Evolutionary conservation across 306 rosid species (phyloP).

Genomic region (Ziziphus jujuba): DNA sequence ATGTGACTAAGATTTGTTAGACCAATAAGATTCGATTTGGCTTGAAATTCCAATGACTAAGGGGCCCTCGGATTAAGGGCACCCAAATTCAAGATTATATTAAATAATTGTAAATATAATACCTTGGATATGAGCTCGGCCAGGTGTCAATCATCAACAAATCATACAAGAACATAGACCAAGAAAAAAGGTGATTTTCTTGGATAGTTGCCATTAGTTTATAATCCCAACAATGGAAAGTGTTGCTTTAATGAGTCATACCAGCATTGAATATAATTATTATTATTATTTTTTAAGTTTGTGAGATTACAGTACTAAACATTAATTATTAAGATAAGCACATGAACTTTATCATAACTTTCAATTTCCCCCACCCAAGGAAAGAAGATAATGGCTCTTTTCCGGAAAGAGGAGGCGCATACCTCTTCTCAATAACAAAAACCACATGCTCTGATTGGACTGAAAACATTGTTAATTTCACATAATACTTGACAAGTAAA

Average conservation of each 20-base stretch:
- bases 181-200: conserved; percentile 24
- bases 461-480: not conserved
- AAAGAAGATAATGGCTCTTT: conserved; percentile 20
- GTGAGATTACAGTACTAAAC: conserved; percentile 18
- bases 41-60: conserved; percentile 5
- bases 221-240: conserved; percentile 34
- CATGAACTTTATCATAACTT: conserved; percentile 42
- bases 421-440: conserved; percentile 10
- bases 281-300: conserved; percentile 25
- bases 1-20: conserved; percentile 43
- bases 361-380: conserved; percentile 4
- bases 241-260: conserved; percentile 35
- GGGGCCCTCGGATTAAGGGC: conserved; percentile 36
- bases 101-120: conserved; percentile 6
- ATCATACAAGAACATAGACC: conserved; percentile 45
- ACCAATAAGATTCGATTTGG: conserved; percentile 67
- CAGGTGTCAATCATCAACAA: conserved; percentile 80
- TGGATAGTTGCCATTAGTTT: conserved; percentile 13
- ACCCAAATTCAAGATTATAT: conserved; percentile 15
- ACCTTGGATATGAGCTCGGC: conserved; percentile 23
- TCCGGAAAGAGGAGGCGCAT: conserved; percentile 20
- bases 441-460: conserved; percentile 10
- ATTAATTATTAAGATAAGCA: conserved; percentile 45
- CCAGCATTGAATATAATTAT: conserved; percentile 13
- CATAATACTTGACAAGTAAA: not conserved